Evolutionary conservation across 192 early-diverging fungal species (phyloP), one percentile per base, ranked within the genome.

Genomic region (Backusella macrospora): DNA sequence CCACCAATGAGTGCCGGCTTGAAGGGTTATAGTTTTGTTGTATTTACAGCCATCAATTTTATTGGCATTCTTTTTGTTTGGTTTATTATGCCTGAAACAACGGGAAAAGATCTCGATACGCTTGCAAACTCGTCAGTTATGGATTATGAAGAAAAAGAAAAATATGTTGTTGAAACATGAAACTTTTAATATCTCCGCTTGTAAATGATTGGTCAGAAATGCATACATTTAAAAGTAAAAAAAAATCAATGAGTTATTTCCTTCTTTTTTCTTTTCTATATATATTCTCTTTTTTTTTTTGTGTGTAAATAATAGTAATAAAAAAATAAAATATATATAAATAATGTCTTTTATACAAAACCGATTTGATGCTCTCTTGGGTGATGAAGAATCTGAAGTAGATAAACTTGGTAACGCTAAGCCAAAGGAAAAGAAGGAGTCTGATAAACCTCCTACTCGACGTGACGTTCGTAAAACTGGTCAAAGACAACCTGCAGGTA

Each of bases 51-150:
- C 8, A 80, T 92, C 78, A 89, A 90, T 59, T 78, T 87, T 71
- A 78, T 82, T 18, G 88, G 88, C 6, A 83, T 89, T 67, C 37
- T 86, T 13, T 94, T 93, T 76, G 86, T 91, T 13, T 83, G 83
- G 66, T 65, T 85, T 62, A 90, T 88, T 74, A 85, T 95, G 13
- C 93, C 93, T 7, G 95, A 95, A 85, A 94, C 92, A 43, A 91
- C 71, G 8, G 67, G 72, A 42, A 65, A 72, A 26, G 69, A 71
- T 62, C 37, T 77, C 21, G 76, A 77, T 10, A 52, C n/a, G 49
- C 13, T 52, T 52, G 21, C 49, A 52, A 34, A 34, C 2, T 34
- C 29, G 29, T 34, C 29, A 34, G 2, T 34, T 34, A 34, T 34
- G 29, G 29, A 34, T 34, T 34, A 34, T 34, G 29, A 34, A 34